phyloP scores from a whole-genome alignment of 2,329 filamentous ascomycete species.

The Stagonosporopsis vannaccii region DNA sequence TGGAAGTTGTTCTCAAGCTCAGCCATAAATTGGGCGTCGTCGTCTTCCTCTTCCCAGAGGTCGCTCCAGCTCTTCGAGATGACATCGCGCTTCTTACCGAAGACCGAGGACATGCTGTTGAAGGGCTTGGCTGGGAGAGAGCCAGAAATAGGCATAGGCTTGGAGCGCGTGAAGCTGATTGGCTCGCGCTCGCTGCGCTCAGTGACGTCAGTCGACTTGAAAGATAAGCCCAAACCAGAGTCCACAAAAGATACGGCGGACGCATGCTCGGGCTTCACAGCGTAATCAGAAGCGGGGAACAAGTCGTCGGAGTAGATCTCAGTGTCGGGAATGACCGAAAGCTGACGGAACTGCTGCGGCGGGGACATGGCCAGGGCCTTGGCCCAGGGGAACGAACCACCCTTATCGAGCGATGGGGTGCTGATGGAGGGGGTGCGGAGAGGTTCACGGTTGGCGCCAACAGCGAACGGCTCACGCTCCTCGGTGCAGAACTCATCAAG shows the following conservation, averaged over 20 bases:
- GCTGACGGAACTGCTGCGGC: conserved; percentile 75
- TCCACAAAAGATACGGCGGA: conserved; percentile 85
- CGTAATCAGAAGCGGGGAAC: conserved; percentile 81
- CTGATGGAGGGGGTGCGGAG: conserved; percentile 94
- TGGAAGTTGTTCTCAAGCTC: conserved; percentile 69
- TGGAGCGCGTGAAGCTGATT: conserved; percentile 63
- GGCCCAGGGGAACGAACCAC: conserved; percentile 91
- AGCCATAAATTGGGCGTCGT: conserved; percentile 63
- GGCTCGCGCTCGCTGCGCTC: conserved; percentile 53
- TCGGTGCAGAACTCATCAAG: conserved; percentile 93
- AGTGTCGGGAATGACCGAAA: conserved; percentile 83
- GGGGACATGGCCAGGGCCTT: conserved; percentile 83
- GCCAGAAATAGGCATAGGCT: conserved; percentile 79
- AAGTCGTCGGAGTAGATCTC: conserved; percentile 84
- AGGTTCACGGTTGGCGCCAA: conserved; percentile 88
- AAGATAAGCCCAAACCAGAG: conserved; percentile 80
- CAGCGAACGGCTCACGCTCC: conserved; percentile 77
- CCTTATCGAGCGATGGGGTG: conserved; percentile 78
- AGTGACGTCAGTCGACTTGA: conserved; percentile 66
- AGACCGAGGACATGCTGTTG: conserved; percentile 77
- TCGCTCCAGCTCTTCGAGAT: conserved; percentile 99
- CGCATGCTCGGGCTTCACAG: conserved; percentile 75
- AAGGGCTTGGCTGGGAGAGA: conserved; percentile 73
- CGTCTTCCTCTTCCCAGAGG: conserved; percentile 96
- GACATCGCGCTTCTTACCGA: conserved; percentile 76